Conservation (phyloP, 345 rosid genomes). For the Laguncularia racemosa region DNA sequence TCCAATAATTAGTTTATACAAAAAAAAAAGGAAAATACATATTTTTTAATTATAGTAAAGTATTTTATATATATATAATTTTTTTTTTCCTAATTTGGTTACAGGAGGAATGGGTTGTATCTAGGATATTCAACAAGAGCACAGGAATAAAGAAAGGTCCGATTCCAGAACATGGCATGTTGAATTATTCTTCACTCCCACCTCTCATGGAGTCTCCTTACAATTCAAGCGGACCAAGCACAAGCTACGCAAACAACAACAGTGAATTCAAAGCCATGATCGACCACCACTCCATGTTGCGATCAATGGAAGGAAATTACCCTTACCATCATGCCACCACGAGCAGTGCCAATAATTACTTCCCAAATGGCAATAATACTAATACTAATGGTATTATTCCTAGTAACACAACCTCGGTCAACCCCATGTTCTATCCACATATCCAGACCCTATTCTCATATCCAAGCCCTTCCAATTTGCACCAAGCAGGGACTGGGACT, state of each 20-base stretch:
- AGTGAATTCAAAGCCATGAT: background rate
- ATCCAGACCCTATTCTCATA: too few relatives aligned
- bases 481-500: too few relatives aligned
- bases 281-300: too few relatives aligned
- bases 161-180: background rate
- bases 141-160: conserved; percentile 1
- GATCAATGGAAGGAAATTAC: too few relatives aligned
- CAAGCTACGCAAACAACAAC: background rate
- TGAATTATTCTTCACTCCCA: conserved; percentile 1
- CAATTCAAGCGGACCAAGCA: background rate
- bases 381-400: background rate
- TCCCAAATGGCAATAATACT: background rate
- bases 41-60: too few relatives aligned
- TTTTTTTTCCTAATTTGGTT: background rate
- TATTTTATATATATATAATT: background rate
- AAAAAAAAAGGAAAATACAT: too few relatives aligned
- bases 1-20: too few relatives aligned
- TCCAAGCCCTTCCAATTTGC: too few relatives aligned
- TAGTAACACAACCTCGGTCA: background rate
- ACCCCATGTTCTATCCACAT: background rate
- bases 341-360: too few relatives aligned
- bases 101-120: conserved; percentile 4
- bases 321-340: too few relatives aligned
- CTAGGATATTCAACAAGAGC: conserved; percentile 1
- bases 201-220: background rate